Conservation (phyloP, 2,329 filamentous ascomycete genomes). For the Microdochium trichocladiopsis region DNA sequence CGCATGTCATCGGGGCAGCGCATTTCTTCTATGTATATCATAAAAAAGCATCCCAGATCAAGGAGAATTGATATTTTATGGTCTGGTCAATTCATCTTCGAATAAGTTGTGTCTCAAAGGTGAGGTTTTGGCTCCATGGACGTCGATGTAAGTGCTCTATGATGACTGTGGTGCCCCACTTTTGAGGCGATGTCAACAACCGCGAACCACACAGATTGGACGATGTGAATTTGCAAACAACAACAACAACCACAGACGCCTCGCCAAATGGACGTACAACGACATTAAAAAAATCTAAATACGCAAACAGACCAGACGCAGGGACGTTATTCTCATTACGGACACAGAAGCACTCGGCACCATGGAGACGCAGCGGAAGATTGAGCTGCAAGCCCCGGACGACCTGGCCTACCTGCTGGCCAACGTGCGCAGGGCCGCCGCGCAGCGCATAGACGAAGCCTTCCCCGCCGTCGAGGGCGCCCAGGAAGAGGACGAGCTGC, state of each 20-base stretch:
- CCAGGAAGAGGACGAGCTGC: conserved; percentile 45
- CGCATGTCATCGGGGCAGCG: too few species aligned
- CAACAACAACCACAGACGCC: background rate
- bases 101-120: too few species aligned
- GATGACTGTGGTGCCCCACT: background rate
- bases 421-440: conserved; percentile 62
- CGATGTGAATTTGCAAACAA: background rate
- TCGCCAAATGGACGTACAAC: background rate
- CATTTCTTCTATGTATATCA: too few species aligned
- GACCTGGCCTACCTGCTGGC: conserved; percentile 65
- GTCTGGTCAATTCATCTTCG: too few species aligned
- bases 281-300: conserved; percentile 9
- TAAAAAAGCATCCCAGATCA: too few species aligned
- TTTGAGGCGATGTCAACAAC: background rate
- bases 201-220: background rate
- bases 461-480: conserved; percentile 56
- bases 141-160: background rate
- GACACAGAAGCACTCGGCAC: too few species aligned
- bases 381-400: conserved; percentile 71
- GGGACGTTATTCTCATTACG: too few species aligned
- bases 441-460: conserved; percentile 58
- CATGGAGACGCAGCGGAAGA: conserved; percentile 55
- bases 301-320: too few species aligned
- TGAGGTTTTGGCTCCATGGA: background rate
- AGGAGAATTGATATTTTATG: too few species aligned